A percentile compares a stretch with the other conserved stretches of the same genome.
Evolutionary conservation across 2,329 filamentous ascomycete species (phyloP).

Genomic region (Penicillium psychrosexuale): DNA sequence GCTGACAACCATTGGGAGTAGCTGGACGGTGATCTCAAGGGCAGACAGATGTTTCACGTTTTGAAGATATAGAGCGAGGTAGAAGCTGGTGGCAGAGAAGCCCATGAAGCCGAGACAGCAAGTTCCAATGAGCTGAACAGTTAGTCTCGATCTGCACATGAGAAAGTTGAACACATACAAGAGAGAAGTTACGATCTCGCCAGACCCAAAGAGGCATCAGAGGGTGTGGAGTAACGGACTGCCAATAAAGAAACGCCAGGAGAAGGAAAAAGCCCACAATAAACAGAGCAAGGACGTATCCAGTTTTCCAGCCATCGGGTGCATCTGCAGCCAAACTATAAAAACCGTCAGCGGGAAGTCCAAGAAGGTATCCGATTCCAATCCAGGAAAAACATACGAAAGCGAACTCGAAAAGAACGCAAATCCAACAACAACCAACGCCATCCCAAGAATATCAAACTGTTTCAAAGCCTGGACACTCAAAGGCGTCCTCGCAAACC

Average conservation of each 20-base stretch:
- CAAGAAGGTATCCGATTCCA: neutral
- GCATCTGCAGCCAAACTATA: conserved; percentile 52
- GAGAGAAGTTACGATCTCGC: conserved; percentile 62
- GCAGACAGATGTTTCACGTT: conserved; percentile 53
- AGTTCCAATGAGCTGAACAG: conserved; percentile 51
- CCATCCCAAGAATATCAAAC: conserved; percentile 61
- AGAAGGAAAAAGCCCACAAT: conserved; percentile 59
- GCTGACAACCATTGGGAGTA: conserved; percentile 64
- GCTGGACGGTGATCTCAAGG: conserved; percentile 58
- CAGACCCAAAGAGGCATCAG: conserved; percentile 56
- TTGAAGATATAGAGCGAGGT: conserved; percentile 65
- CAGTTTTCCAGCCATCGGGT: conserved; percentile 59
- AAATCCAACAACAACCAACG: conserved; percentile 62
- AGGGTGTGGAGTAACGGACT: conserved; percentile 51
- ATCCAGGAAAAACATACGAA: conserved; percentile 44
- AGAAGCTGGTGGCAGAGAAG: conserved; percentile 61
- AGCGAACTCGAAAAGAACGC: conserved; percentile 63
- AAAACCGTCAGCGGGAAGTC: conserved; percentile 1
- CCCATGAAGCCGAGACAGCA: conserved; percentile 61
- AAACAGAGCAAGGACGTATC: conserved; percentile 61
- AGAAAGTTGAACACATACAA: conserved; percentile 44
- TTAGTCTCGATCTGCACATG: neutral
- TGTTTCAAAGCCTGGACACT: conserved; percentile 51
- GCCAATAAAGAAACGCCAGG: conserved; percentile 60
- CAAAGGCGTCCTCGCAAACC: conserved; percentile 43